phyloP scores from a whole-genome alignment of 106 monocot genomes.

The Dendrobium catenatum region DNA sequence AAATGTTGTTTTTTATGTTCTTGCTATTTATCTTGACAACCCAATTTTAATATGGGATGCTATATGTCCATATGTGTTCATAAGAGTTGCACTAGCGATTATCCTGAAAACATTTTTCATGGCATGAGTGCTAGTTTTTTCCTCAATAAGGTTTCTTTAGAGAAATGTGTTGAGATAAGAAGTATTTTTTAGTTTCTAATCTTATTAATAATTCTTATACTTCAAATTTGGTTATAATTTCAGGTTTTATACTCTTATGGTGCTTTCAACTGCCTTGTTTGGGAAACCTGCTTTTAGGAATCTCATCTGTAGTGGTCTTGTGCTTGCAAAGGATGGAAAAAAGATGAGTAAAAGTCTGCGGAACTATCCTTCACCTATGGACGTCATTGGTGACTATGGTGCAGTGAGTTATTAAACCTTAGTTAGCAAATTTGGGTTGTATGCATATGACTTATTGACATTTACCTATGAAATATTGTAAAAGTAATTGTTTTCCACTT shows the following conservation, averaged over 20 bases:
- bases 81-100: not conserved
- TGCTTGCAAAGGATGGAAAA: constrained; percentile 96
- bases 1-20: not conserved
- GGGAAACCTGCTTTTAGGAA: constrained; percentile 94
- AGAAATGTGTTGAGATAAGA: not conserved
- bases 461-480: not conserved
- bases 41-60: no score
- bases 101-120: not conserved
- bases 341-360: constrained; percentile 97
- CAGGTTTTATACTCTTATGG: constrained; percentile 99
- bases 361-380: constrained; percentile 92
- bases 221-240: constrained; percentile 7
- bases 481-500: not conserved
- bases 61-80: not conserved
- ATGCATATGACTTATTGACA: not conserved
- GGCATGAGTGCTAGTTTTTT: not conserved
- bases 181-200: not conserved
- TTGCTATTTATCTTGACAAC: not conserved
- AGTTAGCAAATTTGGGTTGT: not conserved
- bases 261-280: constrained; percentile 92
- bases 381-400: constrained; percentile 84
- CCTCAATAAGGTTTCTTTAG: not conserved
- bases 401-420: constrained; percentile 52
- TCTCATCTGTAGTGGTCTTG: constrained; percentile 97
- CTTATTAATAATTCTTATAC: constrained; percentile 1